These are phyloP conservation scores for Syzygium oleosum DNA, from an alignment of 345 rosid species.

Conservation along the genomic window DNA sequence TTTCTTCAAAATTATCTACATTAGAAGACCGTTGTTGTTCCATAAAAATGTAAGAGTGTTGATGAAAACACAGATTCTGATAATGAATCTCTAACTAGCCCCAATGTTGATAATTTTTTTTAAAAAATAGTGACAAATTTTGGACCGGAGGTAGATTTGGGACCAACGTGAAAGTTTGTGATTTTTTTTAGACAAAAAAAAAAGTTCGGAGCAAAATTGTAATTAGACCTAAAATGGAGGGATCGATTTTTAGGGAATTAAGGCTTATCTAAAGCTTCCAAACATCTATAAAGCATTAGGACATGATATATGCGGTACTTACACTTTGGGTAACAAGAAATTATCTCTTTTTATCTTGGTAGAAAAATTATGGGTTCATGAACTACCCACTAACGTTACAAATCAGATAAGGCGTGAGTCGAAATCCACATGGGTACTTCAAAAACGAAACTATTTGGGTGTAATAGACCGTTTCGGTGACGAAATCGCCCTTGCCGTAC, in stretches of 20 bases:
- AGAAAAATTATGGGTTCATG: neutral
- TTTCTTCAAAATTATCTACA: neutral
- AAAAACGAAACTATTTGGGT: neutral
- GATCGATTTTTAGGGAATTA: neutral
- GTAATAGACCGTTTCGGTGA: neutral
- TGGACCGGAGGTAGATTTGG: too few relatives aligned
- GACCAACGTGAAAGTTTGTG: neutral
- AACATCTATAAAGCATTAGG: neutral
- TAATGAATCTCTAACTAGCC: neutral
- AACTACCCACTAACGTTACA: neutral
- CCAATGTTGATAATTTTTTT: neutral
- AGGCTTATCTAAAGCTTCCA: neutral
- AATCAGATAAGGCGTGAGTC: neutral
- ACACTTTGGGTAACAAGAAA: neutral
- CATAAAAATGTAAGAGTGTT: rapidly evolving
- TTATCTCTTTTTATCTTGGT: neutral
- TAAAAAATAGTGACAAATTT: neutral
- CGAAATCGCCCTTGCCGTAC: neutral
- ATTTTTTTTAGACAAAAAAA: neutral
- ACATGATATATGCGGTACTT: neutral
- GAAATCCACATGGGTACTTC: neutral
- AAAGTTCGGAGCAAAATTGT: neutral
- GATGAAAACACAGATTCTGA: neutral
- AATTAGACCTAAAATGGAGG: neutral
- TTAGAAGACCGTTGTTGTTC: neutral